These are phyloP conservation scores for Pistacia integerrima DNA, from an alignment of 345 rosid genomes.

Conservation along the genomic window DNA sequence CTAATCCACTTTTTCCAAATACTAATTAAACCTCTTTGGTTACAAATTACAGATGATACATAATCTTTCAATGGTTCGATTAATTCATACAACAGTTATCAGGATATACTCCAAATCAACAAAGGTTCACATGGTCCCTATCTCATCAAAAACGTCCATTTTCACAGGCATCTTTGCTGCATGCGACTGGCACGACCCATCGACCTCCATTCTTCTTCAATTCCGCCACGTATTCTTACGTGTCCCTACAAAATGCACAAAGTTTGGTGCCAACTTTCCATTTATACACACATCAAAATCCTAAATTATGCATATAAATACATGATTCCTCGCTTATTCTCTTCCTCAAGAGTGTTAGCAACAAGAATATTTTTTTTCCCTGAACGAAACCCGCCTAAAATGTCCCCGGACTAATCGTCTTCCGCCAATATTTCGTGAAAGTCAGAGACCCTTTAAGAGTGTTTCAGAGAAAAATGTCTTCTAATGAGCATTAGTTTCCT, in stretches of 20 bases:
- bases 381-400: conserved; percentile 17
- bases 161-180: conserved; percentile 22
- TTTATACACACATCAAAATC: neutral
- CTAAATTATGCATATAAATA: no score
- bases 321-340: conserved; percentile 16
- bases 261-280: neutral
- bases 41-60: no score
- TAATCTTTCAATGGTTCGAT: no score
- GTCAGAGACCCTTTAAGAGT: conserved; percentile 2
- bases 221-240: conserved; percentile 29
- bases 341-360: neutral
- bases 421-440: conserved; percentile 11
- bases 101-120: no score
- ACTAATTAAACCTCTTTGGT: no score
- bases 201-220: neutral
- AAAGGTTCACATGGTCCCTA: neutral
- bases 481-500: conserved; percentile 42
- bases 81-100: no score
- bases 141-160: conserved; percentile 20
- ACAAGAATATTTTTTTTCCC: conserved; percentile 11
- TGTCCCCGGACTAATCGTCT: conserved; percentile 4
- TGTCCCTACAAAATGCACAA: conserved; percentile 6
- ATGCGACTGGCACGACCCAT: conserved; percentile 13
- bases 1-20: no score
- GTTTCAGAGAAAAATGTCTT: conserved; percentile 51